Evolutionary conservation across 2,329 filamentous ascomycete genomes (phyloP), one percentile per base, ranked within the genome.

Genomic region (Microdochium paspali): DNA sequence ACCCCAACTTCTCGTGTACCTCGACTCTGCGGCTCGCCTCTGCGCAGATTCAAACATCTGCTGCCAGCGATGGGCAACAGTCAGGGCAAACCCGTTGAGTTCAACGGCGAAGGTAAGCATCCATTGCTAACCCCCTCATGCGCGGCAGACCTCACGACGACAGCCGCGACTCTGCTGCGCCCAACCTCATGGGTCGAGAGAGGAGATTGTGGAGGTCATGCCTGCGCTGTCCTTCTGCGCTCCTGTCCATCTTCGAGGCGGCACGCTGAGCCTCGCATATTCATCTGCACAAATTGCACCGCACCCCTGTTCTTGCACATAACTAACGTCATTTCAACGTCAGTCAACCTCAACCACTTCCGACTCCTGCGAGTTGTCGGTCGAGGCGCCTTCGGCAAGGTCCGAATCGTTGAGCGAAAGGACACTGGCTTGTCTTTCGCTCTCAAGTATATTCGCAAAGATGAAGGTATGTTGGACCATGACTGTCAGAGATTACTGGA

Each of bases 311-410:
- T 56, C 53, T 53, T 44, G 40, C 24, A 44, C 24, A 21, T 48
- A 42, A 46, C 50, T 55, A 57, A 56, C 51, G 50, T 55, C 56
- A 50, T 58, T 40, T 21, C 46, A 49, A 49, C 45, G 40, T 40
- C 58, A 95, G 93, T 95, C 58, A 97, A 91, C 66, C 83, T 98
- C 58, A 96, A 96, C 63, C 93, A 98, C 69, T 98, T 98, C 68
- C 87, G 91, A 56, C 77, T 98, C 48, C 73, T 97, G 55, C 85
- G 93, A 62, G 93, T 98, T 53, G 93, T 98, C 57, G 93, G 93
- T 55, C 94, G 95, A 67, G 93, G 93, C 60, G 93, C 93, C 49
- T 98, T 98, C 73, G 93, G 93, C 61, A 98, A 98, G 70, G 93
- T 98, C 52, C 86, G 93, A 61, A 98, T 98, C 56, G 93, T 98